Base-by-base conservation (phyloP, 2,329 filamentous ascomycete genomes). In the Parastagonospora nodorum region DNA sequence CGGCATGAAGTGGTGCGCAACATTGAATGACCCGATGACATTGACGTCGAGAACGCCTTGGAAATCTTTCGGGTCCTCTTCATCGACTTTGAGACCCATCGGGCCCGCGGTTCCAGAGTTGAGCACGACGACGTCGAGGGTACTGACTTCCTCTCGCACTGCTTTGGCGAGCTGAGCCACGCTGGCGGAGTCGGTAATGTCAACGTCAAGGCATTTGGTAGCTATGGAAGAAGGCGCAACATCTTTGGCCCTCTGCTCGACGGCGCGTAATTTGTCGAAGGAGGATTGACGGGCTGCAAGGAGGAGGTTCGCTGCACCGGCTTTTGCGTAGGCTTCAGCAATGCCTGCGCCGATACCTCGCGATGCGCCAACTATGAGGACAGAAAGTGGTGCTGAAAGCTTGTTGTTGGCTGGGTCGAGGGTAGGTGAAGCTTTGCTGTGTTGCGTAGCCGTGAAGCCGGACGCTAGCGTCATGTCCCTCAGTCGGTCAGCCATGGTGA, bases 41-140 rank as follows among this genome's bases (percentile, higher is more conserved):
- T 76, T 75, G 5, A 75, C 64, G 28, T 69, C 57, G 15, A 76
- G 72, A 0, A 73, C 69, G n/a, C 65, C 61, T 40, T 67, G 60
- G 37, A 74, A 73, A 42, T 73, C 68, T 11, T 60, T 57, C 4
- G 71, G 66, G 5, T 58, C 33, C 6, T 71, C 74, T 12, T 67
- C 56, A n/a, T 66, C 56, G 36, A 75, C 58, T 39, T 70, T 68
- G 11, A 68, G 43, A 2, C 68, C 68, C 1, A 76, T 64, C 1
- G 67, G 67, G 0, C 72, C 73, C 0, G 72, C 68, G 50, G 69
- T 73, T 0, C 73, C 74, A 8, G 72, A 73, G 41, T 76, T 76
- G 38, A 68, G 64, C 40, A 76, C 59, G 2, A 76, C 45, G 37
- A 77, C 53, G 48, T 77, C 73, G 4, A 77, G 51, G 3, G 51